phyloP scores from a whole-genome alignment of 805 yeast species.

The Limtongia smithiae region DNA sequence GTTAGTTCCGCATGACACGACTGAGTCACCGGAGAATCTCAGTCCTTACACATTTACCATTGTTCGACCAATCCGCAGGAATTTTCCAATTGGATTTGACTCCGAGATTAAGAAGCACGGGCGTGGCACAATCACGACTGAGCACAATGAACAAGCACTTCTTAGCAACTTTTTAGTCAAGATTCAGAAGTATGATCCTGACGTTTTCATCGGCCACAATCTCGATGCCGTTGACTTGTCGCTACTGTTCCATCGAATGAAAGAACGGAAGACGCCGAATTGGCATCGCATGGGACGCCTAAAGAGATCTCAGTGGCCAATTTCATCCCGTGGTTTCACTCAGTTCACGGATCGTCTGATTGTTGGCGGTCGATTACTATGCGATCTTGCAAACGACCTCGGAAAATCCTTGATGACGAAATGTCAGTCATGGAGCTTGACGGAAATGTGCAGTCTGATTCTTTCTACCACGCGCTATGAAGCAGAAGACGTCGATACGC shows the following conservation, averaged over 20 bases:
- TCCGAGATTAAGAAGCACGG: slow-evolving; percentile 52
- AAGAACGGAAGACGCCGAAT: slow-evolving; percentile 64
- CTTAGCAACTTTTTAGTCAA: slow-evolving; percentile 70
- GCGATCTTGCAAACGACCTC: slow-evolving; percentile 92
- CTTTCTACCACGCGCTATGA: slow-evolving; percentile 68
- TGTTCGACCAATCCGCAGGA: slow-evolving; percentile 64
- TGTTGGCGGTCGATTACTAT: slow-evolving; percentile 77
- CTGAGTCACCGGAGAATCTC: slow-evolving; percentile 56
- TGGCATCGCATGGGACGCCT: slow-evolving; percentile 86
- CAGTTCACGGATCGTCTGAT: slow-evolving; percentile 60
- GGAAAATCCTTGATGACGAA: slow-evolving; percentile 88
- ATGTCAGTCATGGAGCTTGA: slow-evolving; percentile 90
- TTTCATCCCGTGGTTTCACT: slow-evolving; percentile 57
- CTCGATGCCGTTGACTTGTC: slow-evolving; percentile 76
- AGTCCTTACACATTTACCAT: slow-evolving; percentile 67
- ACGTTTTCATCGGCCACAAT: slow-evolving; percentile 82
- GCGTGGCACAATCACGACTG: slow-evolving; percentile 48
- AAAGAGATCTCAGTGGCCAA: slow-evolving; percentile 68
- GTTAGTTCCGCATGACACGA: slow-evolving; percentile 68
- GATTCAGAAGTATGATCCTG: slow-evolving; percentile 81
- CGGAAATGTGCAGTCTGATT: slow-evolving; percentile 84
- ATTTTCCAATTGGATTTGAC: slow-evolving; percentile 74
- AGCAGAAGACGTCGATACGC: slow-evolving; percentile 60
- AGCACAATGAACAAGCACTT: slow-evolving; percentile 70
- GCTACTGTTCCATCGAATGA: slow-evolving; percentile 75